Conservation (phyloP, 768 basidiomycete genomes). For the Boletus subparvulus region DNA sequence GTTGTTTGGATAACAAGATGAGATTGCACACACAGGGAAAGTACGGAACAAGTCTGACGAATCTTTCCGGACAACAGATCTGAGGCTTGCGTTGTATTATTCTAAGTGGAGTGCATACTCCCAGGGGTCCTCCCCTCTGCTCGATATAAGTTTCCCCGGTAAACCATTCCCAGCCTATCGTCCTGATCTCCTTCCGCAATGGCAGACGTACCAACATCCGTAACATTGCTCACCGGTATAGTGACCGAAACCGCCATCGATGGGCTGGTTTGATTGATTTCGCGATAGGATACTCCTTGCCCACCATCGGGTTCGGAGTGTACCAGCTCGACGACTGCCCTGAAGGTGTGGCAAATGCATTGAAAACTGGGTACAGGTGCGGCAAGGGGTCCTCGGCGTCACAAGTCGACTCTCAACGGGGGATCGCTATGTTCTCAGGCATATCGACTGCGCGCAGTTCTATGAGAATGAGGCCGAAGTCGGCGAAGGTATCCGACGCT, state of each 20-base stretch:
- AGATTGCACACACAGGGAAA: not conserved
- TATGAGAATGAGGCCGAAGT: conserved; percentile 29
- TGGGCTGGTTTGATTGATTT: not conserved
- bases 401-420: not conserved
- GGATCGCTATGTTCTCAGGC: conserved; percentile 12
- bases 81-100: not conserved
- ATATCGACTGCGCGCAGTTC: conserved; percentile 26
- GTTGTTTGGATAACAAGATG: conserved; percentile 17
- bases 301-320: conserved; percentile 30
- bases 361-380: conserved; percentile 30
- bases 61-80: not conserved
- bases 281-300: conserved; percentile 23
- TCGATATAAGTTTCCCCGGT: conserved; percentile 1
- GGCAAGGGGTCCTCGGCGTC: not conserved
- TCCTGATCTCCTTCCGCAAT: not conserved
- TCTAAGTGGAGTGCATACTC: not conserved
- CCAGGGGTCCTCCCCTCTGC: not conserved
- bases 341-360: conserved; percentile 18
- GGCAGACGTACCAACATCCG: conserved; percentile 4
- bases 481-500: conserved; percentile 25
- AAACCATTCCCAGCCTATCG: not conserved
- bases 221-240: conserved; percentile 14
- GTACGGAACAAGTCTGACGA: not conserved
- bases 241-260: not conserved
- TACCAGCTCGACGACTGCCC: conserved; percentile 13